Percentiles rank a stretch among this genome's conserved stretches.
These are phyloP conservation scores for Candida jianshihensis DNA, from an alignment of 805 yeast species.

Conservation along the genomic window DNA sequence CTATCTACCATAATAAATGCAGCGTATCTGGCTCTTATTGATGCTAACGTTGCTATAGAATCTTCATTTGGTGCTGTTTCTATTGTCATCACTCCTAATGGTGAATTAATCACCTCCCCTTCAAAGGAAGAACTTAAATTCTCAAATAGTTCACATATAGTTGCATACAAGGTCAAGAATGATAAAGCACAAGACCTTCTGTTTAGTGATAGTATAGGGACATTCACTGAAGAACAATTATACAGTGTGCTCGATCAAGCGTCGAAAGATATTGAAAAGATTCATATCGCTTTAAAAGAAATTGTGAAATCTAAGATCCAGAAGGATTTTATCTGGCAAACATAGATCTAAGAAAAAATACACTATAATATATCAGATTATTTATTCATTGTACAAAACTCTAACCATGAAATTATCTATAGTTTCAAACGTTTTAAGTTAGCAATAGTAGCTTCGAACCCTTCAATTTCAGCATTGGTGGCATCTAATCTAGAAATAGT, in stretches of 20 bases:
- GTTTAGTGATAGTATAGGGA: constrained; percentile 68
- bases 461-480: constrained; percentile 80
- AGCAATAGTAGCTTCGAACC: constrained; percentile 77
- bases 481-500: constrained; percentile 64
- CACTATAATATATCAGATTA: neutral
- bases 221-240: constrained; percentile 51
- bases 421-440: constrained; percentile 76
- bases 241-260: constrained; percentile 46
- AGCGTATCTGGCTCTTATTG: constrained; percentile 64
- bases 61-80: constrained; percentile 55
- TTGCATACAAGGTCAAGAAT: constrained; percentile 51
- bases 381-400: neutral
- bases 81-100: constrained; percentile 31
- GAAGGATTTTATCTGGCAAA: constrained; percentile 55
- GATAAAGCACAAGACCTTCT: constrained; percentile 48
- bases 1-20: constrained; percentile 47
- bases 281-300: constrained; percentile 41
- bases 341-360: constrained; percentile 5
- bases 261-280: constrained; percentile 36
- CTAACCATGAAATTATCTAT: constrained; percentile 15
- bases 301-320: constrained; percentile 40
- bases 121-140: constrained; percentile 31
- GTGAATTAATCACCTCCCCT: constrained; percentile 38
- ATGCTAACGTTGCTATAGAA: constrained; percentile 68
- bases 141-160: constrained; percentile 56